Evolutionary conservation across 2,329 filamentous ascomycete genomes (phyloP).

Genomic region (Penicillium griseofulvum): DNA sequence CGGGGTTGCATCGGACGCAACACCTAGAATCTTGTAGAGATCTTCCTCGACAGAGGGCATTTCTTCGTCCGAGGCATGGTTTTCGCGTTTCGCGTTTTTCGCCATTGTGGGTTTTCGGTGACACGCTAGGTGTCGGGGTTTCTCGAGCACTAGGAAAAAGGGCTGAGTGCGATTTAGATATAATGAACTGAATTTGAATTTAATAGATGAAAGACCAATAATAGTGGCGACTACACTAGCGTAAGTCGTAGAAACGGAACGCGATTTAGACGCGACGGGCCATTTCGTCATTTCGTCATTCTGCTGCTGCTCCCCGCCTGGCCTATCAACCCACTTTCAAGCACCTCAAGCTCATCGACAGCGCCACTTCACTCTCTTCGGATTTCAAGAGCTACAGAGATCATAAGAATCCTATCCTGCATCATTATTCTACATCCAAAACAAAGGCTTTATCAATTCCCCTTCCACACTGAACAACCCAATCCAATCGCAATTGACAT

Average conservation of each 20-base stretch:
- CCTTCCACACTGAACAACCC: background rate
- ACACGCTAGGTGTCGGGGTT: too few relatives aligned
- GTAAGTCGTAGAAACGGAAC: slow-evolving; percentile 8
- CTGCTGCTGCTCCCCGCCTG: slow-evolving; percentile 23
- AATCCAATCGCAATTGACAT: slow-evolving; percentile 4
- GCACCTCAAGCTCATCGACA: background rate
- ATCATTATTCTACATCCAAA: background rate
- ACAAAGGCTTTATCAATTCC: background rate
- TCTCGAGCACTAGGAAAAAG: background rate
- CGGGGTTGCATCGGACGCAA: slow-evolving; percentile 68
- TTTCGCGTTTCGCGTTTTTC: slow-evolving; percentile 13
- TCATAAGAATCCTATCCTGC: background rate
- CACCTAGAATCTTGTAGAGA: slow-evolving; percentile 75
- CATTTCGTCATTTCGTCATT: slow-evolving; percentile 24
- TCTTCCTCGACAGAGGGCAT: slow-evolving; percentile 27
- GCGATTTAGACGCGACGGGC: slow-evolving; percentile 27
- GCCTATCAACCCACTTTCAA: slow-evolving; percentile 4
- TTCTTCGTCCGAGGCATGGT: slow-evolving; percentile 51
- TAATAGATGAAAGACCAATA: background rate
- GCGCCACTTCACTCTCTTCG: background rate
- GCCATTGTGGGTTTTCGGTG: slow-evolving; percentile 13
- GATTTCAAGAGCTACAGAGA: background rate
- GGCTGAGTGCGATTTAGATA: background rate
- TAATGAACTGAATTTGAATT: background rate
- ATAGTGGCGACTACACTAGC: background rate